Evolutionary conservation across 1,284 basidiomycete species (phyloP).

Genomic region (Cystobasidiaceae sp.): DNA sequence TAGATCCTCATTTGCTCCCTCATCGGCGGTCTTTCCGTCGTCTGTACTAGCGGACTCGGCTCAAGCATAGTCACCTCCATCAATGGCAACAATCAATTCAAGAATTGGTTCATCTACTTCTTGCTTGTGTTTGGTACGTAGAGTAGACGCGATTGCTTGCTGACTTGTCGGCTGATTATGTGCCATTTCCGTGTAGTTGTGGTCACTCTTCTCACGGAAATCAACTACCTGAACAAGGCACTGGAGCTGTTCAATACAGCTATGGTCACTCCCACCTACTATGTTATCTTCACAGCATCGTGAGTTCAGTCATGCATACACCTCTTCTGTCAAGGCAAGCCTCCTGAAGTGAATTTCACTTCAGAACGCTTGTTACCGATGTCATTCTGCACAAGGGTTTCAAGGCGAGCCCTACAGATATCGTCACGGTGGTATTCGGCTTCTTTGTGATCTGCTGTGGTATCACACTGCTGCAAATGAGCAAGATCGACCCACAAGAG

Average conservation of each 20-base stretch:
- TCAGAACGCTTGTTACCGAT: constrained; percentile 44
- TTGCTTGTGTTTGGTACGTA: constrained; percentile 33
- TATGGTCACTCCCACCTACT: constrained; percentile 87
- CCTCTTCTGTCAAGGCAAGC: too few species aligned
- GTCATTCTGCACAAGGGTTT: constrained; percentile 84
- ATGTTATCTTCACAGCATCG: constrained; percentile 59
- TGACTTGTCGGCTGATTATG: too few species aligned
- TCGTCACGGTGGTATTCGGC: constrained; percentile 81
- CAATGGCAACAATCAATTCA: constrained; percentile 75
- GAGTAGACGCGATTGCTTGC: not conserved
- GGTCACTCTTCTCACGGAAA: constrained; percentile 63
- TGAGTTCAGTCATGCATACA: too few species aligned
- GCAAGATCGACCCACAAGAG: constrained; percentile 76
- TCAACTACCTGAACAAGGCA: constrained; percentile 94
- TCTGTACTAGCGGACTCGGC: constrained; percentile 90
- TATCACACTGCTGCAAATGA: constrained; percentile 92
- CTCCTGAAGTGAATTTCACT: too few species aligned
- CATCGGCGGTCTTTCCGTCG: constrained; percentile 94
- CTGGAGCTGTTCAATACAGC: constrained; percentile 88
- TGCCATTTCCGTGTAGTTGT: not conserved
- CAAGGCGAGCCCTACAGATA: constrained; percentile 63
- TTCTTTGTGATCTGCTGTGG: constrained; percentile 65
- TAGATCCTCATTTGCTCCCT: constrained; percentile 80
- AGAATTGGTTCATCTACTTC: constrained; percentile 78
- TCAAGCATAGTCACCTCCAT: constrained; percentile 82